Evolutionary conservation across 208 protist genomes (phyloP).

Genomic region (Trypanosoma grayi): DNA sequence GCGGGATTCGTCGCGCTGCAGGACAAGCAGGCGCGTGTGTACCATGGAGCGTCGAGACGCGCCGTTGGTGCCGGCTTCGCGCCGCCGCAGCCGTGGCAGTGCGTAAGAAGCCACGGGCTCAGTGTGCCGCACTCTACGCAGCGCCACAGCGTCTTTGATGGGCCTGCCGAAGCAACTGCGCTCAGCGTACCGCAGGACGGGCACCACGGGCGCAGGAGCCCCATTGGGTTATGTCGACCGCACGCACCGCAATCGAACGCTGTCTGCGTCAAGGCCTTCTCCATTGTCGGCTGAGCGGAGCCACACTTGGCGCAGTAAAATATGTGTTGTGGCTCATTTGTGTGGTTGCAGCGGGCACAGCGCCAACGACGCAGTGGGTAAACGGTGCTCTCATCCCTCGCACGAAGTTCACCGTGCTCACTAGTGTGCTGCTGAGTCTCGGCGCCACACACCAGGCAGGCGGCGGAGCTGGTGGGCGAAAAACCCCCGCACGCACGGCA

Average conservation of each 20-base stretch:
- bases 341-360: slow-evolving; percentile 50
- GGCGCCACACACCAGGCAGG: slow-evolving; percentile 23
- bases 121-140: slow-evolving; percentile 41
- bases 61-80: slow-evolving; percentile 15
- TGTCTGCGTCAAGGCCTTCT: slow-evolving; percentile 19
- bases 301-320: slow-evolving; percentile 59
- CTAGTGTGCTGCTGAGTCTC: slow-evolving; percentile 3
- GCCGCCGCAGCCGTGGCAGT: slow-evolving; percentile 32
- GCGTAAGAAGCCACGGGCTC: slow-evolving; percentile 39
- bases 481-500: slow-evolving; percentile 53
- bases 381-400: slow-evolving; percentile 18
- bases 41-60: slow-evolving; percentile 39
- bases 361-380: slow-evolving; percentile 61
- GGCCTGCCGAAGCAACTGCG: slow-evolving; percentile 5
- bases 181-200: slow-evolving; percentile 31
- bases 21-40: slow-evolving; percentile 26
- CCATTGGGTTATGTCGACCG: slow-evolving; percentile 23
- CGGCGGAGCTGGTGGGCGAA: slow-evolving; percentile 26
- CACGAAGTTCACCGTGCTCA: neutral
- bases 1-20: slow-evolving; percentile 32
- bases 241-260: slow-evolving; percentile 34
- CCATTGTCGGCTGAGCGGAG: slow-evolving; percentile 22
- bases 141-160: slow-evolving; percentile 36
- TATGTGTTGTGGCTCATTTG: slow-evolving; percentile 50
- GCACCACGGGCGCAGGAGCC: slow-evolving; percentile 47